Evolutionary conservation across 352 stramenopile species (phyloP).

Genomic region (Thalassiosira exigua): DNA sequence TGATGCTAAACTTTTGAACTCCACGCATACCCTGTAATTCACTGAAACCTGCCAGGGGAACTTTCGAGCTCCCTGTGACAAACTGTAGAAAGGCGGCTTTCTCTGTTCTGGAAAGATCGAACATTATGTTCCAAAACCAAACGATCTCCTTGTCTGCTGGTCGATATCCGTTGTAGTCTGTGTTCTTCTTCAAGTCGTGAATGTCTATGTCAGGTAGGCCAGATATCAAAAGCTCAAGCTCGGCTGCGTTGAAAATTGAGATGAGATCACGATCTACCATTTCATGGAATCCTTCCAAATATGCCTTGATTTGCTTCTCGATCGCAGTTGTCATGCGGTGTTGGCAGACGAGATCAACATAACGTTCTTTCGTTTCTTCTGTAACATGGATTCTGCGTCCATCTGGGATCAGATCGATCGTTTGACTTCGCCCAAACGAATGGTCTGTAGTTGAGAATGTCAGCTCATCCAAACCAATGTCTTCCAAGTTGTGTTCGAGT

Average conservation of each 20-base stretch:
- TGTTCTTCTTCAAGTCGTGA: constrained; percentile 95
- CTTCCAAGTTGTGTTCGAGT: constrained; percentile 86
- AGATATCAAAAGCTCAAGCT: constrained; percentile 97
- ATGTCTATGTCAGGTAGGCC: constrained; percentile 98
- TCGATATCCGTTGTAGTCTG: constrained; percentile 93
- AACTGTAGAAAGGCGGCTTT: constrained; percentile 97
- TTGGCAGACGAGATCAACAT: constrained; percentile 96
- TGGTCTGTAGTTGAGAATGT: constrained; percentile 88
- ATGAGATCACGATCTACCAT: constrained; percentile 93
- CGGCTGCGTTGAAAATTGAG: constrained; percentile 96
- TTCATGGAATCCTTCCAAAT: constrained; percentile 95
- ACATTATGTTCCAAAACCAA: constrained; percentile 98
- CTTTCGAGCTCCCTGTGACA: constrained; percentile 95
- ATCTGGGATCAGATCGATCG: constrained; percentile 94
- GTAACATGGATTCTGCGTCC: constrained; percentile 94
- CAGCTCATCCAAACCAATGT: constrained; percentile 86
- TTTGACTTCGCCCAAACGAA: constrained; percentile 85
- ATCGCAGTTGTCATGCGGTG: constrained; percentile 99
- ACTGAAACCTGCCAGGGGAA: constrained; percentile 98
- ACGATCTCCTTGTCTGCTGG: constrained; percentile 88
- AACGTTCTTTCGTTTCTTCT: constrained; percentile 96
- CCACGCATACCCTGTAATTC: constrained; percentile 98
- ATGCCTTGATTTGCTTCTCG: constrained; percentile 92
- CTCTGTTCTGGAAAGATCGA: constrained; percentile 92
- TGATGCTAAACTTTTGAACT: constrained; percentile 99